These are phyloP conservation scores for Fusarium acutatum DNA, from an alignment of 2,329 filamentous ascomycete species.

Conservation along the genomic window DNA sequence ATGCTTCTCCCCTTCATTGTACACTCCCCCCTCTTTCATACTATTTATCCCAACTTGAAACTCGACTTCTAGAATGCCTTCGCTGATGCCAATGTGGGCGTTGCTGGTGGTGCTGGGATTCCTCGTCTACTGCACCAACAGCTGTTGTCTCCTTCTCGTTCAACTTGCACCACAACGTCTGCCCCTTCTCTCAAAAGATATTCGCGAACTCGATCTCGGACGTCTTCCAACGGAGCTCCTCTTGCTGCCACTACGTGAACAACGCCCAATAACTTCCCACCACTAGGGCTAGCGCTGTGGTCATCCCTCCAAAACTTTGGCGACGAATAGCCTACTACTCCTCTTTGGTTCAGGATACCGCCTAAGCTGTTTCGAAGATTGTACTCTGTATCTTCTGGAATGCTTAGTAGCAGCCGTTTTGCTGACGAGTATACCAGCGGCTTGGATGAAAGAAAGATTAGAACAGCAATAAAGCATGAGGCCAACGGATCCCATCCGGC, in stretches of 20 bases:
- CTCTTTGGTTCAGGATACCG: constrained; percentile 81
- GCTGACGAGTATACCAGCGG: constrained; percentile 88
- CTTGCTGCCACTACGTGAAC: constrained; percentile 85
- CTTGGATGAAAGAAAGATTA: constrained; percentile 92
- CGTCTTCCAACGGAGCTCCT: constrained; percentile 80
- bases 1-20: constrained; percentile 2
- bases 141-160: constrained; percentile 77
- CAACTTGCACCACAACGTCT: constrained; percentile 87
- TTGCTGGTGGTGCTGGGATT: constrained; percentile 37
- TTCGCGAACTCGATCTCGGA: constrained; percentile 76
- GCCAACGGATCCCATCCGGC: constrained; percentile 94
- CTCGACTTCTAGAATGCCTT: constrained; percentile 46
- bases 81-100: constrained; percentile 43
- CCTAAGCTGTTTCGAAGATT: constrained; percentile 85
- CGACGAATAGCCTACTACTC: constrained; percentile 85
- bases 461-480: constrained; percentile 88
- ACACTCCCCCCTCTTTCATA: constrained; percentile 10
- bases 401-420: constrained; percentile 81
- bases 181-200: constrained; percentile 78
- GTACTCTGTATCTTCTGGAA: constrained; percentile 88
- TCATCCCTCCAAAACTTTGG: constrained; percentile 96
- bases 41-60: constrained; percentile 14
- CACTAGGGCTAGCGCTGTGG: constrained; percentile 53
- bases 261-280: constrained; percentile 75
- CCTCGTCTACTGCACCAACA: constrained; percentile 64